These are phyloP conservation scores for Agaricus bisporus DNA, from an alignment of 768 basidiomycete species.

Conservation along the genomic window DNA sequence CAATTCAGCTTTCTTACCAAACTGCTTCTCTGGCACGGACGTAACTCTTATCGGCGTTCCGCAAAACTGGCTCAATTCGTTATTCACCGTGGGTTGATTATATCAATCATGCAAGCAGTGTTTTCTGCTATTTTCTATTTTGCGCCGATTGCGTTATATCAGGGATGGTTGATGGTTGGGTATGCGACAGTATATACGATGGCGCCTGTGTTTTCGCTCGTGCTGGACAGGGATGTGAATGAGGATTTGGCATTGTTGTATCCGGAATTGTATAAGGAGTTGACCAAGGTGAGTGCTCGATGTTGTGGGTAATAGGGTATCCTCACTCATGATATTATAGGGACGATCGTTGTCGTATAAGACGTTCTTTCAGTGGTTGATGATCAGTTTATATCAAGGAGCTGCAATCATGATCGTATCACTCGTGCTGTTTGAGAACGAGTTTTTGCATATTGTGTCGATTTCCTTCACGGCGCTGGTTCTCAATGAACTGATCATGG, in stretches of 20 bases:
- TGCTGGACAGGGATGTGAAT: constrained; percentile 92
- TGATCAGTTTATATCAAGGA: constrained; percentile 98
- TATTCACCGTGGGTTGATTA: constrained; percentile 95
- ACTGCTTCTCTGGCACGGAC: constrained; percentile 96
- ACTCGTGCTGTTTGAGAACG: constrained; percentile 91
- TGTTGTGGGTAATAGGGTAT: neutral
- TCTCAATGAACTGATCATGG: constrained; percentile 98
- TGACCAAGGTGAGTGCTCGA: constrained; percentile 70
- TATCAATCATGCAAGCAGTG: constrained; percentile 96
- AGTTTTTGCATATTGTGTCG: constrained; percentile 96
- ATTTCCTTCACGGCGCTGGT: constrained; percentile 97
- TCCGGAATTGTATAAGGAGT: constrained; percentile 95
- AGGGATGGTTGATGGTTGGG: constrained; percentile 96
- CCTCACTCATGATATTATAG: constrained; percentile 30
- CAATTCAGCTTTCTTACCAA: constrained; percentile 97
- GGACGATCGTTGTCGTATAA: constrained; percentile 93
- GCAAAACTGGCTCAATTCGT: constrained; percentile 98
- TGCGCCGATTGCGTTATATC: constrained; percentile 95
- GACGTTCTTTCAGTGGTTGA: constrained; percentile 97
- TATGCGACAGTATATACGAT: constrained; percentile 97
- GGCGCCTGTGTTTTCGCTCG: constrained; percentile 97
- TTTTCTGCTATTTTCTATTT: constrained; percentile 92
- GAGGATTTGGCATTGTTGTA: constrained; percentile 93
- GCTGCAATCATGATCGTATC: constrained; percentile 99
- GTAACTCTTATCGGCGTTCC: constrained; percentile 96